Evolutionary conservation across 345 rosid species (phyloP), one percentile per base, ranked within the genome.

Genomic region (rapeseed (Brassica napus)): DNA sequence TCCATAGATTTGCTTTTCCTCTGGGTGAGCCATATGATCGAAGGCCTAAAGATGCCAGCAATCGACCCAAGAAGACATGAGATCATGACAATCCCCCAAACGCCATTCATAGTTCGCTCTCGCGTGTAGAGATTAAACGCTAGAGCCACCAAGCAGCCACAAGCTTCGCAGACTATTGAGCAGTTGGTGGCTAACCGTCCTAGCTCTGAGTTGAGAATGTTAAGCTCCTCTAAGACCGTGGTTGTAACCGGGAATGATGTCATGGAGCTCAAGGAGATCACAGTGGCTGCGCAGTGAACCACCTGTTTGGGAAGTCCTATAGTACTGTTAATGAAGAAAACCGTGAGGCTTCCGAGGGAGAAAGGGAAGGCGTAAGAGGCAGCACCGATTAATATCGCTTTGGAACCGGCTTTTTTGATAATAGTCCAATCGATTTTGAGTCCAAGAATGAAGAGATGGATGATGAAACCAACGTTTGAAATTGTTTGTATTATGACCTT

Each of bases 191-290:
- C 84, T 72, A 82, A 55, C 8, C 81, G 54, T 47, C 84, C 84
- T 28, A 82, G 75, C 54, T 82, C 84, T 1, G 84, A 82, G 81
- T 82, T 82, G 2, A 82, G 81, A 54, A 82, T 60, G 75, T 82
- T 81, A 0, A 82, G 78, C 9, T 82, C 84, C 0, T 78, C 68
- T 26, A 82, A 73, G 3, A 77, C 78, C 0, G 78, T 82, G 35
- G 84, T 77, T 72, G 77, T 82, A 12, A 82, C 82, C 16, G 84
- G 81, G 44, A 82, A 82, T 10, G 82, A 60, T 8, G 84, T 82
- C 81, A 88, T 68, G 0, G 82, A 62, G 72, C 75, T 54, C 54
- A 82, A 62, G 15, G 81, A 21, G 68, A 82, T 31, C 0, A 65
- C 71, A 0, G 54, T 72, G 60, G 62, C 39, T 8, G 64, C 39